Conservation (phyloP, 805 yeast genomes). For the Osmozyma mogii region DNA sequence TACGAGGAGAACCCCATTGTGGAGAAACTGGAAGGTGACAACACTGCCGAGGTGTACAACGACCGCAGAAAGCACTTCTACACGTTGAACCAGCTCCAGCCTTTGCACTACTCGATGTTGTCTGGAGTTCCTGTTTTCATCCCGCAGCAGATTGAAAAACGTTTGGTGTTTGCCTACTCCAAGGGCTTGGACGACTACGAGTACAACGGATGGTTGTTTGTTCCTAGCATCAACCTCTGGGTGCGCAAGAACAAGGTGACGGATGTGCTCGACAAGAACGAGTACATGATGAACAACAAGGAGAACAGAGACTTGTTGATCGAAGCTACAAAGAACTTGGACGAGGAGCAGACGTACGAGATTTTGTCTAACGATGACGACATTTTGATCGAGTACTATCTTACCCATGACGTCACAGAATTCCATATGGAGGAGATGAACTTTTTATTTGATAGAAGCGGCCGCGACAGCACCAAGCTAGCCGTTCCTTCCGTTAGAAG, state of each 20-base stretch:
- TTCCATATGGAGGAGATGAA: conserved; percentile 15
- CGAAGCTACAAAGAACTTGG: conserved; percentile 15
- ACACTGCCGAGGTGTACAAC: conserved; percentile 9
- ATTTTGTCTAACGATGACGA: conserved; percentile 17
- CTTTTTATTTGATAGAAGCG: conserved; percentile 11
- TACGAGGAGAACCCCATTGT: conserved; percentile 9
- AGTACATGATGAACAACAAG: neutral
- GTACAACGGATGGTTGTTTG: conserved; percentile 12
- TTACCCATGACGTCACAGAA: conserved; percentile 11
- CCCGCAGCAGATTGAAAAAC: conserved; percentile 9
- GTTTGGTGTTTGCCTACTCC: conserved; percentile 15
- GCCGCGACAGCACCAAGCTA: conserved; percentile 4
- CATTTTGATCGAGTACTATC: conserved; percentile 15
- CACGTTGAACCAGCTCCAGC: conserved; percentile 11
- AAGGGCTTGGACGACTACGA: conserved; percentile 9
- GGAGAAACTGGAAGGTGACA: conserved; percentile 5
- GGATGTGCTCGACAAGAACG: neutral
- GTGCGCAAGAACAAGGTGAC: conserved; percentile 1
- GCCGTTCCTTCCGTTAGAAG: neutral
- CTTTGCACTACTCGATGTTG: conserved; percentile 13
- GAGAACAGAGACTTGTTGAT: neutral
- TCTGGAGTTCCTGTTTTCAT: conserved; percentile 13
- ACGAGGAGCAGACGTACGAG: conserved; percentile 16
- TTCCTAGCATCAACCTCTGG: conserved; percentile 15
- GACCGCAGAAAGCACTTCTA: conserved; percentile 14